phyloP scores from a whole-genome alignment of 371 early-diverging fungal genomes.

The Rhizopus microsporus region DNA sequence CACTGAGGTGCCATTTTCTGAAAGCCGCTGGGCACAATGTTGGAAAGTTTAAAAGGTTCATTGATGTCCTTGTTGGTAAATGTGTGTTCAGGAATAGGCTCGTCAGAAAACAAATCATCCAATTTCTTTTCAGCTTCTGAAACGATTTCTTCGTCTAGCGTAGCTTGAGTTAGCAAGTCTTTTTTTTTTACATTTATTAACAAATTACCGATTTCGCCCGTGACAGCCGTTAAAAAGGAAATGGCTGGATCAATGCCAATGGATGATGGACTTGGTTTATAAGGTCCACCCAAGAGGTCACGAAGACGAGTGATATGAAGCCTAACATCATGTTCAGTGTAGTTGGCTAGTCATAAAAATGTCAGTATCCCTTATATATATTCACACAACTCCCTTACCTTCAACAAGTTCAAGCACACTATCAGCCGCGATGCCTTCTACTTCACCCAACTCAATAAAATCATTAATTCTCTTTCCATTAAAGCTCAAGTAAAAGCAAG shows the following conservation, averaged over 20 bases:
- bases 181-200: not conserved
- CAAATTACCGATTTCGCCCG: constrained; percentile 58
- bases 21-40: constrained; percentile 59
- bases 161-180: not conserved
- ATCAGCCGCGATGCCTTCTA: constrained; percentile 74
- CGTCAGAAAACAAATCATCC: constrained; percentile 44
- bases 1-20: constrained; percentile 64
- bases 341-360: constrained; percentile 53
- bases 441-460: constrained; percentile 71
- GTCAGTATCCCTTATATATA: not conserved
- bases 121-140: constrained; percentile 43
- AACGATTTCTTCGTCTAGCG: constrained; percentile 43
- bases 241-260: constrained; percentile 77
- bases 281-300: constrained; percentile 81
- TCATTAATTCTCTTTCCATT: constrained; percentile 75
- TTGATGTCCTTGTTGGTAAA: constrained; percentile 61
- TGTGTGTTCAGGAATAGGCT: constrained; percentile 52
- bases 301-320: constrained; percentile 86
- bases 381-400: constrained; percentile 45
- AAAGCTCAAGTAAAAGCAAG: constrained; percentile 85
- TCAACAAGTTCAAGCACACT: constrained; percentile 69
- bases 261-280: constrained; percentile 64
- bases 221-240: constrained; percentile 70
- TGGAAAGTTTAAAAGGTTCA: constrained; percentile 53
- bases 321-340: constrained; percentile 90